Evolutionary conservation across 129 eudicot species (phyloP), one percentile per base, ranked within the genome.

Genomic region (Arctium lappa): DNA sequence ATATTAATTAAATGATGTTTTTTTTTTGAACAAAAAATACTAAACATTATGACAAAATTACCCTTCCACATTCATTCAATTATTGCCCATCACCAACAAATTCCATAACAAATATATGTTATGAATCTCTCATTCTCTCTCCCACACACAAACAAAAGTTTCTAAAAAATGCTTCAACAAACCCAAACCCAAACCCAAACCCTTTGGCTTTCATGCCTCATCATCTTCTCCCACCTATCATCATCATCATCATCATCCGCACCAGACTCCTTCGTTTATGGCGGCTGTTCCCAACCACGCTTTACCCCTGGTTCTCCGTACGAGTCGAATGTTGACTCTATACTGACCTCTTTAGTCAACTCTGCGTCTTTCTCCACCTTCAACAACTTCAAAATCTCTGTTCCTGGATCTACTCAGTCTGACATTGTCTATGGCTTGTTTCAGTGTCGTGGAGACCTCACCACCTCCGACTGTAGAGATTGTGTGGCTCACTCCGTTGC

Each of bases 371-470:
- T 79, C 69, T 31, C 94, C 33, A 46, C 18, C 84, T 94, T 74
- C 89, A 94, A 94, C 85, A 88, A 82, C 81, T 89, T 90, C 84
- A 94, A 90, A 16, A 89, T 90, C 63, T 92, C 94, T n/a, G 91
- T 93, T 74, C 90, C 93, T 0, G 95, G 91, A 31, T 88, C 97
- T 72, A 81, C 87, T 40, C 86, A 87, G 40, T 62, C 80, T 60
- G 98, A 90, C 89, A 73, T 85, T 42, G 86, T 94, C 40, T 91
- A 94, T 83, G 94, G 94, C 63, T 86, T 94, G 12, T 94, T 81
- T 74, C 98, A 94, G 39, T 94, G 98, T 77, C 90, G 94, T 31
- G 97, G 97, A 15, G 97, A 91, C 87, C 86, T 94, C 9, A 50
- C 75, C 29, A 83, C 38, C 78, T 72, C 93, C 1, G 87, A 76